These are phyloP conservation scores for Medicago lupulina DNA, from an alignment of 306 rosid species.

Conservation along the genomic window DNA sequence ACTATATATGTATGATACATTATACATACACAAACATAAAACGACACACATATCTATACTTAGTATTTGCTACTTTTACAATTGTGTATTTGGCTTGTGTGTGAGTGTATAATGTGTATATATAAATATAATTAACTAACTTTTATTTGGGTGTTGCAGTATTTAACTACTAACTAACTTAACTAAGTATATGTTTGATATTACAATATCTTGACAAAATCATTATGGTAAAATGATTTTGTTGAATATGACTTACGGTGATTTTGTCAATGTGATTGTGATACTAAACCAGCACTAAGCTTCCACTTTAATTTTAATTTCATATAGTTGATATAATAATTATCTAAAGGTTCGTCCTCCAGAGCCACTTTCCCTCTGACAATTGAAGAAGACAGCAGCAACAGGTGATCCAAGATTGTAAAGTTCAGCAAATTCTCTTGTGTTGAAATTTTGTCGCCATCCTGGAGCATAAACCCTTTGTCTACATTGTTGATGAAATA, in stretches of 20 bases:
- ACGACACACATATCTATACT: not conserved
- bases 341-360: constrained; percentile 64
- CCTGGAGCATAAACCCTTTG: constrained; percentile 84
- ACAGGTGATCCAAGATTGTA: constrained; percentile 85
- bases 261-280: no score
- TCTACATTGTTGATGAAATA: constrained; percentile 73
- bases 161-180: not conserved
- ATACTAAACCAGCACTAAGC: not conserved
- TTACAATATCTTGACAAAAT: no score
- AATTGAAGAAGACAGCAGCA: constrained; percentile 71
- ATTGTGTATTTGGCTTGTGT: not conserved
- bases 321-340: no score
- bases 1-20: not conserved
- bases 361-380: constrained; percentile 78
- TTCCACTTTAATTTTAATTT: not conserved
- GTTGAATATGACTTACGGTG: no score
- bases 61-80: not conserved
- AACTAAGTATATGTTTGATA: not conserved
- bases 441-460: constrained; percentile 87
- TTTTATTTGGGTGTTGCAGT: not conserved
- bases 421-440: constrained; percentile 76
- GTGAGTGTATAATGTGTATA: not conserved
- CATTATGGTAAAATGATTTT: no score
- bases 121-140: not conserved
- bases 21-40: constrained; percentile 10